A percentile compares a stretch with the other conserved stretches of the same genome.
These are phyloP conservation scores for Harrya chromipes DNA, from an alignment of 768 basidiomycete species.

Conservation along the genomic window DNA sequence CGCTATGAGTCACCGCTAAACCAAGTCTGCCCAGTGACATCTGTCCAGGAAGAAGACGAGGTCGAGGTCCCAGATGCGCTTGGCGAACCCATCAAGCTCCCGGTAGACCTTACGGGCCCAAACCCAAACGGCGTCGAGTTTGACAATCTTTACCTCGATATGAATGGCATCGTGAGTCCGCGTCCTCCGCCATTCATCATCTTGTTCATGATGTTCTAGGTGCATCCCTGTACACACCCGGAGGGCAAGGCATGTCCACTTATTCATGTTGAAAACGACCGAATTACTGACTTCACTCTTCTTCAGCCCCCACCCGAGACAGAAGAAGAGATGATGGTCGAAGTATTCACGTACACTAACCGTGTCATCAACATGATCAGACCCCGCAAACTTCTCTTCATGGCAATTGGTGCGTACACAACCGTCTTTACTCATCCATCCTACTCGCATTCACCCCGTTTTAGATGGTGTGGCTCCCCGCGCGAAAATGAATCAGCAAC, in stretches of 20 bases:
- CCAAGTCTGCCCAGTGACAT: conserved; percentile 46
- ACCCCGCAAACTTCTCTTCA: conserved; percentile 92
- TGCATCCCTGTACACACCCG: conserved; percentile 99
- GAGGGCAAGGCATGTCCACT: conserved; percentile 75
- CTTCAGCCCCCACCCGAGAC: conserved; percentile 89
- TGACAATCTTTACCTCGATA: conserved; percentile 96
- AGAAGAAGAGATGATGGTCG: conserved; percentile 99
- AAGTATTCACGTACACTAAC: conserved; percentile 95
- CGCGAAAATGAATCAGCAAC: conserved; percentile 99
- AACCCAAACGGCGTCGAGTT: conserved; percentile 98
- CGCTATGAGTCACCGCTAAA: not conserved
- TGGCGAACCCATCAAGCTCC: conserved; percentile 66
- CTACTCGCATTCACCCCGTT: conserved; percentile 3
- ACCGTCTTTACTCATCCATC: not conserved
- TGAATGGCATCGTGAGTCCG: conserved; percentile 91
- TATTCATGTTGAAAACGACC: not conserved
- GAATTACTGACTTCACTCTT: not conserved
- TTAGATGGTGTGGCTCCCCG: conserved; percentile 95
- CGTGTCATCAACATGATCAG: conserved; percentile 96
- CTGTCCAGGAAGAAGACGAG: conserved; percentile 86
- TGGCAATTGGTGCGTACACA: conserved; percentile 83
- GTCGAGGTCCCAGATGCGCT: conserved; percentile 61
- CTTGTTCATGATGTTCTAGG: conserved; percentile 39
- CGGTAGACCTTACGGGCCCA: conserved; percentile 70
- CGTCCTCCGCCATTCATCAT: not conserved